Conservation (phyloP, 2,329 filamentous ascomycete genomes). For the Fusarium mundagurra region DNA sequence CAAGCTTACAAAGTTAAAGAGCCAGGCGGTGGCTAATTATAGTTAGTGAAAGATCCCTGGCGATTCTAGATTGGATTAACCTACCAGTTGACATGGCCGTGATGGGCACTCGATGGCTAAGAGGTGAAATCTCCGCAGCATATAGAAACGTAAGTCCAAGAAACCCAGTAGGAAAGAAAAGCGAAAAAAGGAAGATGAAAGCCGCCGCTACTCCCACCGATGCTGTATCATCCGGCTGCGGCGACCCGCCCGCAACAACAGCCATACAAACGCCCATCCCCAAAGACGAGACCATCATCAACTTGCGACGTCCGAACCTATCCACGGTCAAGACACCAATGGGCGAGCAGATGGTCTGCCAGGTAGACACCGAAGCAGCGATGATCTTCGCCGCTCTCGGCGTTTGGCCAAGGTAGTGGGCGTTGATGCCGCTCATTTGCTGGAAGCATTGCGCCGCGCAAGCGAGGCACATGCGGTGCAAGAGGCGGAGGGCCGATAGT, state of each 20-base stretch:
- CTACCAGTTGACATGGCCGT: conserved; percentile 6
- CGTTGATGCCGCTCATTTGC: conserved; percentile 5
- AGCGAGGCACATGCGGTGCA: background rate
- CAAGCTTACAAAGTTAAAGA: background rate
- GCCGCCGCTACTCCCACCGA: background rate
- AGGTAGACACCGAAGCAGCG: background rate
- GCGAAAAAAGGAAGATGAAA: conserved; percentile 1
- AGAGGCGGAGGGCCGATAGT: background rate
- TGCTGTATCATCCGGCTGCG: background rate
- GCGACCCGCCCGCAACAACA: background rate
- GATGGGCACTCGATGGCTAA: conserved; percentile 2
- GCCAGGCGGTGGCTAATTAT: background rate
- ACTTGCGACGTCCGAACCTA: background rate
- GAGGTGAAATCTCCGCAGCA: conserved; percentile 4
- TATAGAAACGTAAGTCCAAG: background rate
- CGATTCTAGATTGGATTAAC: background rate
- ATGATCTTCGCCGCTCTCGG: background rate
- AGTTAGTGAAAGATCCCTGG: background rate
- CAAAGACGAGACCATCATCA: background rate
- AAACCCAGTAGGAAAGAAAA: conserved; percentile 1
- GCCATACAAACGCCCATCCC: conserved; percentile 4
- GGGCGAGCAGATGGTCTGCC: background rate
- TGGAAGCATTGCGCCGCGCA: conserved; percentile 1
- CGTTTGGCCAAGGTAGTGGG: background rate
- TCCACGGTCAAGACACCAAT: background rate